Conservation (phyloP, 345 rosid species). For the Luvunga scandens region DNA sequence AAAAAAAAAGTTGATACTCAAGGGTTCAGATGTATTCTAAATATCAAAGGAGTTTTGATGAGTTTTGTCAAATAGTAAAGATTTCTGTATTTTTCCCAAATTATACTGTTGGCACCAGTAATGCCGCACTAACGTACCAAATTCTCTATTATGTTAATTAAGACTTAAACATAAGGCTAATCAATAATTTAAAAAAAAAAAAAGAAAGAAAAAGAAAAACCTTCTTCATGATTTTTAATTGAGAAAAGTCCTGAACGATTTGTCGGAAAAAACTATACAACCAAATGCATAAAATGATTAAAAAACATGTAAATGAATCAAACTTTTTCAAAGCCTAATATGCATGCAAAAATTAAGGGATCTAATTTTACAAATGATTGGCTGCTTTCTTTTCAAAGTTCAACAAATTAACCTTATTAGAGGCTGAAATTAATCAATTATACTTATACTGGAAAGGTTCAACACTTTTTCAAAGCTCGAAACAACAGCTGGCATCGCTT, state of each 20-base stretch:
- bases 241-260: no score
- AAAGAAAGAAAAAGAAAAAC: no score
- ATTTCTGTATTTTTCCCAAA: no score
- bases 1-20: rapidly evolving
- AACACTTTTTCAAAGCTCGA: neutral
- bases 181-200: no score
- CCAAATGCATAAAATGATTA: neutral
- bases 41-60: no score
- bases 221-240: no score
- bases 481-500: neutral
- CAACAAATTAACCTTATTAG: neutral
- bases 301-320: neutral
- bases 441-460: neutral
- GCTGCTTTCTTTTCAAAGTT: neutral
- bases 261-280: neutral
- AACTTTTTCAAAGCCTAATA: neutral
- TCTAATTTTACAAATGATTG: neutral
- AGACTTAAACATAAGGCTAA: no score
- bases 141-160: no score
- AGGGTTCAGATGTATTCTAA: rapidly evolving
- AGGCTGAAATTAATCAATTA: neutral
- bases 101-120: no score
- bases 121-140: no score
- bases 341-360: neutral
- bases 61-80: no score